Base-by-base conservation (phyloP, 768 basidiomycete genomes). In the Lactifluus pinguis region DNA sequence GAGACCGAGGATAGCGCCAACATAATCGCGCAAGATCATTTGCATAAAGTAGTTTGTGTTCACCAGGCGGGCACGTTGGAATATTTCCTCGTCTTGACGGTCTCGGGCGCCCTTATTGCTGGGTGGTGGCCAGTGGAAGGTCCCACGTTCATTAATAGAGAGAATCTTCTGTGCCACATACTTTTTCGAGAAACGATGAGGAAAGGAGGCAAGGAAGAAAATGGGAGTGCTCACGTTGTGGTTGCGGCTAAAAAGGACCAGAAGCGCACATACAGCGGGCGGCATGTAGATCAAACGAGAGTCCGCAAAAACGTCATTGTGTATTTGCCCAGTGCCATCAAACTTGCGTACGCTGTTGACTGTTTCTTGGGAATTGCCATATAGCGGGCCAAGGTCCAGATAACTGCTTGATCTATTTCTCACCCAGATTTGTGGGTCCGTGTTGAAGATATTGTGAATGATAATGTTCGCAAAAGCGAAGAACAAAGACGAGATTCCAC, bases 391-490 rank as follows among this genome's bases (percentile, higher is more conserved):
- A 45, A 92, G 69, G 68, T 92, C 90, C 15, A 92, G 76, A 72
- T 92, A 92, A 66, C 84, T 85, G 69, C 83, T 85, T 0, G 83
- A 72, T 47, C 80, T 72, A 67, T 92, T 92, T 58, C 81, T 77
- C 1, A 75, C 76, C 69, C 73, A 76, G 68, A 84, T 76, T 3
- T 21, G 38, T 19, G 68, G 72, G 61, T 79, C 71, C 10, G 82
- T 83, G 64, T 85, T 74, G 75, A 92, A 92, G 64, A 86, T 77
- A 69, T 75, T 77, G 71, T 92, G 89, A 65, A 87, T 89, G 60
- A 91, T 76, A 59, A 90, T 72, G 66, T 89, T 79, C 13, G 89
- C 89, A 67, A 92, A 89, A 0, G 88, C 85, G 66, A 90, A 92
- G 73, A 90, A 86, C 19, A 87, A 73, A 61, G 81, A 79, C 14